Base-by-base conservation (phyloP, 2,329 filamentous ascomycete genomes). In the Alternaria ethzedia region DNA sequence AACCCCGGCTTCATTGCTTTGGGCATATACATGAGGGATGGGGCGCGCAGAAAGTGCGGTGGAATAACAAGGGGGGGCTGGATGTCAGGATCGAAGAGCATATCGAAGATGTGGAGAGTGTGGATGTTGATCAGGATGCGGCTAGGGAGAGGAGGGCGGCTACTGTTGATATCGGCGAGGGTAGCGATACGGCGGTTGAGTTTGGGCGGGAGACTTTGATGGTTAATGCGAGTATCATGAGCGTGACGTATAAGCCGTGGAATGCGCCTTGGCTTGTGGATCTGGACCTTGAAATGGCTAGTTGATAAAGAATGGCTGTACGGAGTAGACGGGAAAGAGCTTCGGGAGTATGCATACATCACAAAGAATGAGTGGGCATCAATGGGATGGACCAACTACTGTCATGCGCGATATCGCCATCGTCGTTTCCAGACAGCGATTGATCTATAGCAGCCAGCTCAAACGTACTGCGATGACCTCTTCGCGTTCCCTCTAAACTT, bases 11-110 rank as follows among this genome's bases (percentile, higher is more conserved):
- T n/a, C 86, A 89, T 72, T 86, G 86, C 65, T 90, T 89, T 70
- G 88, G 88, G 0, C 88, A 90, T 77, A 89, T 89, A 17, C 87
- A 89, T 70, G 86, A 87, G 70, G 86, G 80, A 0, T 80, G 76
- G 76, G 78, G 78, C 15, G 78, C 75, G 10, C 71, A 76, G 65
- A 75, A 70, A 30, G 75, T 83, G 10, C 60, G 17, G 10, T 85
- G 83, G 84, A 64, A 74, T 55, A 67, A 75, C 1, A 64, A 63
- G 4, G 64, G 66, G 2, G 63, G 69, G 15, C 54, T 72, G 46
- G 70, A 71, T 60, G 57, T 65, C 17, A 59, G 65, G 36, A 59
- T 64, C 43, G 59, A 70, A 36, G 59, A 69, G 12, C 70, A 76
- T 36, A 63, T 78, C 9, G 55, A 73, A 52, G 46, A 26, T 7